A percentile compares a stretch with the other conserved stretches of the same genome.
Conservation (phyloP, 768 basidiomycete genomes). For the Naganishia vishniacii region DNA sequence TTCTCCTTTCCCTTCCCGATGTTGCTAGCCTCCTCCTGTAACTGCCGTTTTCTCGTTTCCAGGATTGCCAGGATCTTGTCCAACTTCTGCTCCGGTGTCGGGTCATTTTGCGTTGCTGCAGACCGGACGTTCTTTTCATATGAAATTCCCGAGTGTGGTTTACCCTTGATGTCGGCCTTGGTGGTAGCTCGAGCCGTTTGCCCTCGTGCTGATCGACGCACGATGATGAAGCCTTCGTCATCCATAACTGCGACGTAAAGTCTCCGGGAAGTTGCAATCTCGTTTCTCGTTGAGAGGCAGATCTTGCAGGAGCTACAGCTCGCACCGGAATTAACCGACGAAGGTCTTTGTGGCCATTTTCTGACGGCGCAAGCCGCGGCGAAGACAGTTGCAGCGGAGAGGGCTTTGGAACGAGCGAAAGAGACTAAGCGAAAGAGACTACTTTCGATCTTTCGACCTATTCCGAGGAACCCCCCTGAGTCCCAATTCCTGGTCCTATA, state of each 20-base stretch:
- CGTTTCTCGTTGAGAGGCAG: too few species aligned
- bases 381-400: too few species aligned
- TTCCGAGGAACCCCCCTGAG: too few species aligned
- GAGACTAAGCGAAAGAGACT: too few species aligned
- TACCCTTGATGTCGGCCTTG: background rate
- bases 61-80: constrained; percentile 10
- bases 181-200: background rate
- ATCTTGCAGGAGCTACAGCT: too few species aligned
- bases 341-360: too few species aligned
- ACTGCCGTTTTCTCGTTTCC: background rate
- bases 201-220: background rate
- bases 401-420: too few species aligned
- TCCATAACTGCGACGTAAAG: background rate
- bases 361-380: too few species aligned
- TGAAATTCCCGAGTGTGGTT: background rate
- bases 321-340: too few species aligned
- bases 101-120: background rate
- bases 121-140: background rate
- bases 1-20: background rate
- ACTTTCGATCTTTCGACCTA: too few species aligned
- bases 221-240: constrained; percentile 3
- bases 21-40: background rate
- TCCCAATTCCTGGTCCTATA: too few species aligned
- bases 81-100: constrained; percentile 1
- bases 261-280: too few species aligned